Percentiles rank a stretch among this genome's conserved stretches.
Conservation (phyloP, 1,284 basidiomycete genomes). For the Ustilago cynodontis region DNA sequence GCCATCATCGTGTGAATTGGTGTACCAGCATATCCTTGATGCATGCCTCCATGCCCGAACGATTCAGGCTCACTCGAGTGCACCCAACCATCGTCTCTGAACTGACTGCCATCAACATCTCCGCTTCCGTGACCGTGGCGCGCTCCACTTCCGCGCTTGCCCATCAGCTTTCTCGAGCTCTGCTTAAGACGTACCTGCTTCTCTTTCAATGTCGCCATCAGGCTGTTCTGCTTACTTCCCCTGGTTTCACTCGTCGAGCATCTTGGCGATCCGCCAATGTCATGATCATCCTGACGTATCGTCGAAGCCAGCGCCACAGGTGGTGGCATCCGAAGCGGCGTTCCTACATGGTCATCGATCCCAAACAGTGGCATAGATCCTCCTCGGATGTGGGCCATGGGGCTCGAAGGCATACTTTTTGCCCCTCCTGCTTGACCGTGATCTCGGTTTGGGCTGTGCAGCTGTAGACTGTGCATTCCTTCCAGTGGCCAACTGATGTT, state of each 20-base stretch:
- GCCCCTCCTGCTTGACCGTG: background rate
- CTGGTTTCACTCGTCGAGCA: constrained; percentile 2
- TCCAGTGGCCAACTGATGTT: constrained; percentile 25
- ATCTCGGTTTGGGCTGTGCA: background rate
- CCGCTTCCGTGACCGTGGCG: constrained; percentile 2
- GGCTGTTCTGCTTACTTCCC: constrained; percentile 13
- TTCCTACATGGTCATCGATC: background rate
- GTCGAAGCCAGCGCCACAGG: background rate
- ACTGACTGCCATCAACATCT: background rate
- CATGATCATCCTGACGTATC: background rate
- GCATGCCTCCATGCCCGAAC: background rate
- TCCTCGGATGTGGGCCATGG: constrained; percentile 23
- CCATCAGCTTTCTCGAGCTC: constrained; percentile 35
- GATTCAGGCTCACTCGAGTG: constrained; percentile 3
- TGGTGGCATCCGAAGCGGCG: constrained; percentile 4
- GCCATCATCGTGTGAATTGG: background rate
- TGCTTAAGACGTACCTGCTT: constrained; percentile 40
- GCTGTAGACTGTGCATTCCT: constrained; percentile 18
- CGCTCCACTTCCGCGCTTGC: constrained; percentile 13
- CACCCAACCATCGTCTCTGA: constrained; percentile 2
- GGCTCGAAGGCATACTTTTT: constrained; percentile 22
- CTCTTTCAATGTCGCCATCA: constrained; percentile 47
- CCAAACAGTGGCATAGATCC: constrained; percentile 22
- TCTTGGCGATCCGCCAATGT: constrained; percentile 28
- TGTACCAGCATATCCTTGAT: background rate